Evolutionary conservation across 2,329 filamentous ascomycete genomes (phyloP), one percentile per base, ranked within the genome.

Genomic region (Monosporascus cannonballus): DNA sequence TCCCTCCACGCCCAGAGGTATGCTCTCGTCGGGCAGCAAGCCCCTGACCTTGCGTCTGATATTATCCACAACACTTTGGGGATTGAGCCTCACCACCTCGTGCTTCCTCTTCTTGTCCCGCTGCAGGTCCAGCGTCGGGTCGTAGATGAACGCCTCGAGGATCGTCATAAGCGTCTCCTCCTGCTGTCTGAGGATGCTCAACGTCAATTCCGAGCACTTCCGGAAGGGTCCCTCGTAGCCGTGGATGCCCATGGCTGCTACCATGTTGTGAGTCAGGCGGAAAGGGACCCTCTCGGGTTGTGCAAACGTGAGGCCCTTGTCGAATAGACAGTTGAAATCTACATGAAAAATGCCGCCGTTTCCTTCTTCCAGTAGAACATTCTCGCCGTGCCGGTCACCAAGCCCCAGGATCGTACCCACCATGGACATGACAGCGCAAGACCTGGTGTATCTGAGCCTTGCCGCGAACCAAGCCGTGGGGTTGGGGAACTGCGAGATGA

Each of bases 391-490:
- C 4, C 94, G 86, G 71, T 99, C 94, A 39, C 94, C 94, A 0
- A 99, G 78, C 0, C 88, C 94, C 4, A 99, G 80, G 48, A 97
- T 92, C 52, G 96, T 95, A 48, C 94, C 94, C 4, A 96, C 90
- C 83, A 99, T 99, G n/a, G 91, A 96, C 92, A 99, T 99, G 60
- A 99, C 94, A 11, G 95, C 94, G 64, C 89, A 93, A 1, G 94
- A 96, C 4, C 94, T 84, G 2, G 94, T 95, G 71, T 97, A 99
- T 47, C 86, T 83, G 45, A 97, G 78, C 7, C 94, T 84, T 9
- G 93, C 92, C 2, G 85, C 81, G 69, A 99, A 95, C 94, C 94
- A 99, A 1, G 86, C 80, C 14, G 90, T 89, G 4, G 95, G 92
- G 65, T 96, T 91, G 0, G 94, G 91, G 66, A 96, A 99, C 61